Percentiles rank a stretch among this genome's conserved stretches.
Conservation (phyloP, 2,329 filamentous ascomycete genomes). For the Trichophyton benhamiae region DNA sequence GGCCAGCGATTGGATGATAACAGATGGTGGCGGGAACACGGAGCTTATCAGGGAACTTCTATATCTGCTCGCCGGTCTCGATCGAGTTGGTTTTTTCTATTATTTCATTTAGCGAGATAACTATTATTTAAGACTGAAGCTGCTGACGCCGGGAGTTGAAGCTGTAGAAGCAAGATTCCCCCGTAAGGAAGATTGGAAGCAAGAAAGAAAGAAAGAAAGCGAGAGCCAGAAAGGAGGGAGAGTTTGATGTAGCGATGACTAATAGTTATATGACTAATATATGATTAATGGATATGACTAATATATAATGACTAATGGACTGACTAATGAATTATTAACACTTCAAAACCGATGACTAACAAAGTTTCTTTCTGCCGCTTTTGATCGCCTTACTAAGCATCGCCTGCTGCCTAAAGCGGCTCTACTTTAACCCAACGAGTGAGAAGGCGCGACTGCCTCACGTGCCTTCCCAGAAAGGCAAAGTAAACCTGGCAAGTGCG, state of each 20-base stretch:
- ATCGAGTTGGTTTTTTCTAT: too few species aligned
- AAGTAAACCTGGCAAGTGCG: background rate
- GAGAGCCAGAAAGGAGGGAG: too few species aligned
- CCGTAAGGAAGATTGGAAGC: too few species aligned
- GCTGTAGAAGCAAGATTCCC: too few species aligned
- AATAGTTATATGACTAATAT: background rate
- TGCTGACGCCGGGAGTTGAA: too few species aligned
- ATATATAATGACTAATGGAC: background rate
- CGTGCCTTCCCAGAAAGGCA: background rate
- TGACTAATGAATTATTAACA: background rate
- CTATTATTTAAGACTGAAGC: too few species aligned
- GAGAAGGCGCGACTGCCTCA: background rate
- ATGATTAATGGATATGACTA: background rate
- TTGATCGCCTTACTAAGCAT: background rate
- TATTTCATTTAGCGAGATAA: too few species aligned
- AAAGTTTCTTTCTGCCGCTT: background rate
- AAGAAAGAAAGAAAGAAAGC: too few species aligned
- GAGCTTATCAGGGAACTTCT: background rate
- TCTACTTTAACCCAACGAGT: background rate
- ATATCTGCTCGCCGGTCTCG: too few species aligned
- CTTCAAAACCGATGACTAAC: too few species aligned
- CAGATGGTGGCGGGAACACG: background rate
- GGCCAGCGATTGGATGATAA: background rate
- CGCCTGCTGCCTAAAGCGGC: background rate
- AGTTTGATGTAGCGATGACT: background rate